phyloP scores from a whole-genome alignment of 23 red algal genomes.

The Chondrus crispus region DNA sequence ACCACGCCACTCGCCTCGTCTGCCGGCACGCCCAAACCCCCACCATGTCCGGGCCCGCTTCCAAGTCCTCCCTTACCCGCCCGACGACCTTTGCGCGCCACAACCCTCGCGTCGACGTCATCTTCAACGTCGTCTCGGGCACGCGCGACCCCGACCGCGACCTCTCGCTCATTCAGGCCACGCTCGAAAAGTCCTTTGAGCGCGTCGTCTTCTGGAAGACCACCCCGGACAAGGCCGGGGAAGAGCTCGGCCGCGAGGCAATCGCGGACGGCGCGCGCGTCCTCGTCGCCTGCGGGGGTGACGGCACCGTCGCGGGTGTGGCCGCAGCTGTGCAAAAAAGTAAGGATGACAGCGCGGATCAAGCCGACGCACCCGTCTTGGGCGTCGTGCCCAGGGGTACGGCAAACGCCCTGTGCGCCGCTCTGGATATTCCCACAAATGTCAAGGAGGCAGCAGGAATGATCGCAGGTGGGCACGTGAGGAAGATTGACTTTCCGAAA shows the following conservation, averaged over 20 bases:
- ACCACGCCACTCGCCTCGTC: too few species aligned
- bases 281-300: slow-evolving; percentile 52
- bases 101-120: slow-evolving; percentile 53
- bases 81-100: slow-evolving; percentile 1
- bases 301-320: slow-evolving; percentile 60
- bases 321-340: slow-evolving; percentile 4
- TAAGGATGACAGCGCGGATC: background rate
- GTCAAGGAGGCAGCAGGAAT: slow-evolving; percentile 6
- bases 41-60: background rate
- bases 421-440: slow-evolving; percentile 52
- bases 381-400: slow-evolving; percentile 64
- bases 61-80: background rate
- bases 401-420: slow-evolving; percentile 62
- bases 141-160: slow-evolving; percentile 40
- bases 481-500: slow-evolving; percentile 44
- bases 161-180: background rate
- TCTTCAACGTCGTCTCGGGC: slow-evolving; percentile 63
- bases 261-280: slow-evolving; percentile 32
- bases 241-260: slow-evolving; percentile 13
- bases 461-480: background rate
- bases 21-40: background rate
- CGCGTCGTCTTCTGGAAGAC: slow-evolving; percentile 32
- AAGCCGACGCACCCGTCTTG: background rate
- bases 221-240: slow-evolving; percentile 2
- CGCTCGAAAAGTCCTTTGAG: slow-evolving; percentile 1